phyloP scores from a whole-genome alignment of 2,329 filamentous ascomycete species.

The Trichophyton verrucosum region DNA sequence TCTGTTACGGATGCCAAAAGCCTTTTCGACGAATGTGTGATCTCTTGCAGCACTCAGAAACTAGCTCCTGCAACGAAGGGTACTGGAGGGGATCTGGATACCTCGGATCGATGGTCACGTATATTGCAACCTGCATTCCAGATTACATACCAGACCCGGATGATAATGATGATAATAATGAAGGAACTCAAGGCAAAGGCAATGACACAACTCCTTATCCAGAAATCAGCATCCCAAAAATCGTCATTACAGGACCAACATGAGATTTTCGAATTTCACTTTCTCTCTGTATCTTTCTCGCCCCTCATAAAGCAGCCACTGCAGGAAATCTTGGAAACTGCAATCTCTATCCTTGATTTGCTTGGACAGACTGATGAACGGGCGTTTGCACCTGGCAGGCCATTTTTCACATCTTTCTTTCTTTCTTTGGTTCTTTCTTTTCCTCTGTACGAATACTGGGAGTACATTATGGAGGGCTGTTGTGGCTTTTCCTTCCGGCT shows the following conservation, averaged over 20 bases:
- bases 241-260: neutral
- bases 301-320: too few relatives aligned
- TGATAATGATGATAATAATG: neutral
- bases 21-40: conserved; percentile 14
- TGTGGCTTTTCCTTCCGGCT: neutral
- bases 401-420: neutral
- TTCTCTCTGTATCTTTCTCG: too few relatives aligned
- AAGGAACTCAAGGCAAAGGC: neutral
- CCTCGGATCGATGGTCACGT: conserved; percentile 11
- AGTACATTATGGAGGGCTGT: neutral
- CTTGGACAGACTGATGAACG: neutral
- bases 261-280: neutral
- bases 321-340: too few relatives aligned
- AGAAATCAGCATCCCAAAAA: neutral
- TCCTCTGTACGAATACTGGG: neutral
- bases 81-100: conserved; percentile 11
- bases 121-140: conserved; percentile 9
- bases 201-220: neutral
- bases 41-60: conserved; percentile 16
- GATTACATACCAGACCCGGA: neutral
- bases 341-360: neutral
- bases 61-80: conserved; percentile 12
- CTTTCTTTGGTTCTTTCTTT: neutral
- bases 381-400: neutral
- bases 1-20: conserved; percentile 12